Evolutionary conservation across 2,329 filamentous ascomycete genomes (phyloP).

Genomic region (Capronia epimyces): DNA sequence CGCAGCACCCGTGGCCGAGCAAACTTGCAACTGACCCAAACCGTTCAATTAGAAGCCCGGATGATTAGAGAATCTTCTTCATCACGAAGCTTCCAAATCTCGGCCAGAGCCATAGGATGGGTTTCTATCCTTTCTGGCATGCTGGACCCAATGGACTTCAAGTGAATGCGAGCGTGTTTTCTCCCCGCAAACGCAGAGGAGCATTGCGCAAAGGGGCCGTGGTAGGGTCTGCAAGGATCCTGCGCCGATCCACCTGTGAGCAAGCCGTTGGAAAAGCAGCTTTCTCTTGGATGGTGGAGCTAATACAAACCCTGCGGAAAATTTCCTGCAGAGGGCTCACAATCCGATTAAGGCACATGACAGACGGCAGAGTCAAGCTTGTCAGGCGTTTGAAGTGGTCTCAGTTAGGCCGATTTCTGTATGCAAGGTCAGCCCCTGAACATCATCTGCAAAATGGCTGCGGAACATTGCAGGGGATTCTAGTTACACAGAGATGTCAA

Average conservation of each 20-base stretch:
- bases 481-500: conserved; percentile 23
- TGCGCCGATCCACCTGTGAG: not conserved
- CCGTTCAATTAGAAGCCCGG: not conserved
- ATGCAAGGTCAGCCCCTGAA: conserved; percentile 20
- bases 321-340: conserved; percentile 8
- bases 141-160: not conserved
- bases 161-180: not conserved
- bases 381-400: conserved; percentile 4
- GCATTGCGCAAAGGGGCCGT: not conserved
- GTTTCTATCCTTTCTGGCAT: not conserved
- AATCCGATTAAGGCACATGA: conserved; percentile 17
- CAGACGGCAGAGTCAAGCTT: conserved; percentile 10
- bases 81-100: conserved; percentile 6
- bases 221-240: not conserved
- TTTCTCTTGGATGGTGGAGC: not conserved
- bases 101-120: not conserved
- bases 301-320: conserved; percentile 4
- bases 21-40: conserved; percentile 14
- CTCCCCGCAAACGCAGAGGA: not conserved
- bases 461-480: conserved; percentile 20
- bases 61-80: not conserved
- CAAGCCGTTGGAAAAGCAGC: not conserved
- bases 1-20: conserved; percentile 9
- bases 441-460: conserved; percentile 17
- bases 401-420: conserved; percentile 7